Evolutionary conservation across 106 monocot species (phyloP).

Genomic region (Dendrobium nobile): DNA sequence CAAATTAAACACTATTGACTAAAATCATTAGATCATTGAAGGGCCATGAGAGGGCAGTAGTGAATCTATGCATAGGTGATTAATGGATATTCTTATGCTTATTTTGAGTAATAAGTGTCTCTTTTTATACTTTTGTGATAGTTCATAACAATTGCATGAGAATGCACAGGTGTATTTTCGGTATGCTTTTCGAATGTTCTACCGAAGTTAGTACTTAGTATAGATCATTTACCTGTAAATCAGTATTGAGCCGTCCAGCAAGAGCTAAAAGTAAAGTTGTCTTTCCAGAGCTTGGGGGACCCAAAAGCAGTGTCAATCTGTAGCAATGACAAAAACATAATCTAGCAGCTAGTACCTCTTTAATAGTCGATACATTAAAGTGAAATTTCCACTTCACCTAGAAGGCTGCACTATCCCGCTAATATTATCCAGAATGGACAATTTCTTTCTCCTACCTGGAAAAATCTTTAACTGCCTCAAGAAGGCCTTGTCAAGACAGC

Average conservation of each 20-base stretch:
- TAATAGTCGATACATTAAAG: background rate
- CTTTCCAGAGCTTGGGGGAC: constrained; percentile 98
- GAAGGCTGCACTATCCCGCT: constrained; percentile 84
- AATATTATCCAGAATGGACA: constrained; percentile 77
- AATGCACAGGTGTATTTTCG: background rate
- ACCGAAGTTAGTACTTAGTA: background rate
- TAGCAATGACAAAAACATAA: constrained; percentile 12
- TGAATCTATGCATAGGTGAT: background rate
- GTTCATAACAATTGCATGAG: background rate
- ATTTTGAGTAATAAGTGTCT: background rate
- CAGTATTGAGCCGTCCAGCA: constrained; percentile 76
- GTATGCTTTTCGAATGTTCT: background rate
- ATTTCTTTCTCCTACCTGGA: constrained; percentile 65
- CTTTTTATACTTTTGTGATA: background rate
- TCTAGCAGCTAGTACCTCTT: background rate
- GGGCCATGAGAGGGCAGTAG: background rate
- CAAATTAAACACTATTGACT: background rate
- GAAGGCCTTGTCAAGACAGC: constrained; percentile 56
- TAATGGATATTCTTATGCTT: background rate
- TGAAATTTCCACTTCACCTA: constrained; percentile 35
- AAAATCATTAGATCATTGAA: background rate
- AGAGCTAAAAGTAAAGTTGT: constrained; percentile 93
- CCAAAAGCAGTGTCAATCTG: constrained; percentile 97
- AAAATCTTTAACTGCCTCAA: constrained; percentile 74
- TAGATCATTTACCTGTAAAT: constrained; percentile 45